phyloP scores from a whole-genome alignment of 148 eudicot species.

The Camellia lanceoleosa region DNA sequence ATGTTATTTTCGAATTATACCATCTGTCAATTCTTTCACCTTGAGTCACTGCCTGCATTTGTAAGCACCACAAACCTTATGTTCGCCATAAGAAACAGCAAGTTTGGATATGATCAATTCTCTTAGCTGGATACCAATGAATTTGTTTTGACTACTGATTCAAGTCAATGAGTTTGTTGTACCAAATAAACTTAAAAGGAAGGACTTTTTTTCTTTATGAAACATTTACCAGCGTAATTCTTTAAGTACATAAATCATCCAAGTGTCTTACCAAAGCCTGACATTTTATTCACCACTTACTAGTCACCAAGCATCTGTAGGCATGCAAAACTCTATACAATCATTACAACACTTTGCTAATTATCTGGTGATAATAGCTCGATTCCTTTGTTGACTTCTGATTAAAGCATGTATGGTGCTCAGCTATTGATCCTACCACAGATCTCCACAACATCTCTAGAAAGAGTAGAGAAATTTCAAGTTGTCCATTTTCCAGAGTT shows the following conservation, averaged over 20 bases:
- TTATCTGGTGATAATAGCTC: not conserved
- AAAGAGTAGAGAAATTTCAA: too few species aligned
- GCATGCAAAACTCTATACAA: not conserved
- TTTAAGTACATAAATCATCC: too few species aligned
- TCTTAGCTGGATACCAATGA: not conserved
- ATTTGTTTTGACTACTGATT: too few species aligned
- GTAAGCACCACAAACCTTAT: not conserved
- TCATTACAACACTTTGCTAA: not conserved
- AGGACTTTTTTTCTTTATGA: too few species aligned
- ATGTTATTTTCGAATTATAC: not conserved
- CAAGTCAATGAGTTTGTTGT: too few species aligned
- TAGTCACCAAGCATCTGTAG: not conserved
- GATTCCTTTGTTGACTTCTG: not conserved
- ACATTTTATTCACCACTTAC: not conserved
- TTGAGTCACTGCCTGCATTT: not conserved
- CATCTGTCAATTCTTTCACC: not conserved
- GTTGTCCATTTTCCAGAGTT: not conserved
- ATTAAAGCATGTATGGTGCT: not conserved
- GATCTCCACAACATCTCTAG: too few species aligned
- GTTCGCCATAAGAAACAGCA: too few species aligned
- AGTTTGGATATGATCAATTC: not conserved
- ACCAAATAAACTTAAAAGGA: too few species aligned
- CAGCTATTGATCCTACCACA: too few species aligned
- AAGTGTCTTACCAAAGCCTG: not conserved
- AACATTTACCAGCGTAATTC: too few species aligned